Conservation (phyloP, 108 stramenopile genomes). For the Hondaea fermentalgiana region DNA sequence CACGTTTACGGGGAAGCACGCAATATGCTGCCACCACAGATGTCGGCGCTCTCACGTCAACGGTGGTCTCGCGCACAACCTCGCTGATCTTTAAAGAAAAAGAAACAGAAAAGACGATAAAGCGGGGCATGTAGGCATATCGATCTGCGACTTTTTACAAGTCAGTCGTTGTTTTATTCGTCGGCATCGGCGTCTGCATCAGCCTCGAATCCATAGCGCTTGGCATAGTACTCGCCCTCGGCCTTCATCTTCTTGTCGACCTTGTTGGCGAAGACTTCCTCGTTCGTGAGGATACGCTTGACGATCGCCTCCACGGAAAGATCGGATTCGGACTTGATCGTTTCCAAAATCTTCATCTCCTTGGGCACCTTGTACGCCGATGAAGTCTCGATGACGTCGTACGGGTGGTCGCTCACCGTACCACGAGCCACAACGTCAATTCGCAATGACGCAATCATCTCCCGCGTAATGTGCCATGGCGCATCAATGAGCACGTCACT, state of each 20-base stretch:
- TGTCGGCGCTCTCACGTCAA: too few relatives aligned
- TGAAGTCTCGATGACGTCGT: not conserved
- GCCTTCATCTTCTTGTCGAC: slow-evolving; percentile 43
- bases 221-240: slow-evolving; percentile 51
- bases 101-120: too few relatives aligned
- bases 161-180: too few relatives aligned
- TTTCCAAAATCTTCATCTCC: slow-evolving; percentile 31
- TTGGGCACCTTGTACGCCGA: slow-evolving; percentile 29
- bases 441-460: slow-evolving; percentile 65
- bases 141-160: too few relatives aligned
- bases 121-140: too few relatives aligned
- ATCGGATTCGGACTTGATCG: slow-evolving; percentile 20
- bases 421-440: not conserved
- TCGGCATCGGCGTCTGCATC: not conserved
- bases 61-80: too few relatives aligned
- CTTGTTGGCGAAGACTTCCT: slow-evolving; percentile 35
- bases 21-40: too few relatives aligned
- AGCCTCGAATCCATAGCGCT: slow-evolving; percentile 26
- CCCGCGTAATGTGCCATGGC: slow-evolving; percentile 70
- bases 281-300: slow-evolving; percentile 38
- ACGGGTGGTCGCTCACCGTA: slow-evolving; percentile 20
- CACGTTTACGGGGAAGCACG: too few relatives aligned
- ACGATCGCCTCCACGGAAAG: slow-evolving; percentile 42
- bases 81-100: too few relatives aligned
- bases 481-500: slow-evolving; percentile 97